Evolutionary conservation across 1,139 yeast genomes (phyloP).

Genomic region (Blastobotrys capitulatus): DNA sequence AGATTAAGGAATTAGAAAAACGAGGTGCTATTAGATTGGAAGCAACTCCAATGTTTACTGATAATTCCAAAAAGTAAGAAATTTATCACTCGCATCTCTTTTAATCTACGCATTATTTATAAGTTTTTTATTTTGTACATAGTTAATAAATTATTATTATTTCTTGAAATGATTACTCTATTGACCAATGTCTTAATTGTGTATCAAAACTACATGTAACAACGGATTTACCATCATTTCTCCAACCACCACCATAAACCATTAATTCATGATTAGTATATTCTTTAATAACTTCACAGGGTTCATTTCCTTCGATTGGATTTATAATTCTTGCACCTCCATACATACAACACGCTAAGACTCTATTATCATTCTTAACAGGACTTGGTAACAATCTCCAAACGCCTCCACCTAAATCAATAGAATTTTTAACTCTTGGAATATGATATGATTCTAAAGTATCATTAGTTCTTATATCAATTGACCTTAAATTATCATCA

Average conservation of each 20-base stretch:
- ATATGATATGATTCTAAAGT: conserved; percentile 40
- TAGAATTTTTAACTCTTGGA: conserved; percentile 42
- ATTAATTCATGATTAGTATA: conserved; percentile 80
- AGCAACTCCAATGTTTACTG: conserved; percentile 16
- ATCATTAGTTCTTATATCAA: conserved; percentile 60
- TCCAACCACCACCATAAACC: conserved; percentile 96
- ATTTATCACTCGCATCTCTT: not conserved
- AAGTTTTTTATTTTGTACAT: conserved; percentile 1
- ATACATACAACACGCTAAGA: conserved; percentile 89
- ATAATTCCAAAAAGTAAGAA: not conserved
- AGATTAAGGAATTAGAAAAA: conserved; percentile 48
- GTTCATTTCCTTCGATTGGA: conserved; percentile 19
- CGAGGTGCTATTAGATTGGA: conserved; percentile 40
- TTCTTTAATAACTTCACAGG: conserved; percentile 45
- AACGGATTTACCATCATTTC: conserved; percentile 40
- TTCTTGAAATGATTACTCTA: too few relatives aligned
- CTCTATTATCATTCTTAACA: conserved; percentile 29
- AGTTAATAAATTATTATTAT: not conserved
- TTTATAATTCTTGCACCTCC: conserved; percentile 78
- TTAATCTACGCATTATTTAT: too few relatives aligned
- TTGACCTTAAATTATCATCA: conserved; percentile 67
- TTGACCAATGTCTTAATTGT: conserved; percentile 77
- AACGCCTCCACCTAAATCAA: conserved; percentile 84
- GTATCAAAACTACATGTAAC: conserved; percentile 89
- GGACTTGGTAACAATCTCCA: conserved; percentile 81